These are phyloP conservation scores for Hericium erinaceus DNA, from an alignment of 768 basidiomycete species.

Conservation along the genomic window DNA sequence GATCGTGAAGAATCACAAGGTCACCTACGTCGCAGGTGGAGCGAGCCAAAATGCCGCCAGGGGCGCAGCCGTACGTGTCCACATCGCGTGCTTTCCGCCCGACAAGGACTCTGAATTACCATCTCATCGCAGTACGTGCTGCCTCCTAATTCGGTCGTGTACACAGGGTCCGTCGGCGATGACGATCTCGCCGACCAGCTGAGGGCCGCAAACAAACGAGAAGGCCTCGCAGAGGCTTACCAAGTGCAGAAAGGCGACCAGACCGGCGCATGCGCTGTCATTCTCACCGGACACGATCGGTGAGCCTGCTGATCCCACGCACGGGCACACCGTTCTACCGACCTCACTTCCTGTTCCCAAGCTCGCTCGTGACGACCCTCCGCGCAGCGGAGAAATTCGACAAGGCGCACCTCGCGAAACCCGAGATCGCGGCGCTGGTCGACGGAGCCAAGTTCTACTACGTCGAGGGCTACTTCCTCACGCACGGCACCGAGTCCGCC, in stretches of 20 bases:
- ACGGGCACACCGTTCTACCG: neutral
- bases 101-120: neutral
- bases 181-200: constrained; percentile 89
- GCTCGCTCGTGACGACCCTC: constrained; percentile 88
- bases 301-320: constrained; percentile 24
- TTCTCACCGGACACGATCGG: constrained; percentile 92
- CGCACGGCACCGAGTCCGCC: constrained; percentile 73
- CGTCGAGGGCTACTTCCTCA: constrained; percentile 72
- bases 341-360: constrained; percentile 20
- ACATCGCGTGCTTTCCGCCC: neutral
- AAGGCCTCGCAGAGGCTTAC: constrained; percentile 84
- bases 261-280: constrained; percentile 94
- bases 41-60: constrained; percentile 96
- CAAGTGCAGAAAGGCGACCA: constrained; percentile 78
- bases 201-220: constrained; percentile 81
- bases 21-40: constrained; percentile 93
- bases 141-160: constrained; percentile 82
- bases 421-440: constrained; percentile 66
- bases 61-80: constrained; percentile 75
- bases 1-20: constrained; percentile 60
- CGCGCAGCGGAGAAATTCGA: constrained; percentile 88
- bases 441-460: constrained; percentile 82
- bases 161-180: constrained; percentile 88
- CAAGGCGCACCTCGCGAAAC: constrained; percentile 66
- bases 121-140: constrained; percentile 68